Conservation (phyloP, 257 asterid species). For the Nicotiana undulata region DNA sequence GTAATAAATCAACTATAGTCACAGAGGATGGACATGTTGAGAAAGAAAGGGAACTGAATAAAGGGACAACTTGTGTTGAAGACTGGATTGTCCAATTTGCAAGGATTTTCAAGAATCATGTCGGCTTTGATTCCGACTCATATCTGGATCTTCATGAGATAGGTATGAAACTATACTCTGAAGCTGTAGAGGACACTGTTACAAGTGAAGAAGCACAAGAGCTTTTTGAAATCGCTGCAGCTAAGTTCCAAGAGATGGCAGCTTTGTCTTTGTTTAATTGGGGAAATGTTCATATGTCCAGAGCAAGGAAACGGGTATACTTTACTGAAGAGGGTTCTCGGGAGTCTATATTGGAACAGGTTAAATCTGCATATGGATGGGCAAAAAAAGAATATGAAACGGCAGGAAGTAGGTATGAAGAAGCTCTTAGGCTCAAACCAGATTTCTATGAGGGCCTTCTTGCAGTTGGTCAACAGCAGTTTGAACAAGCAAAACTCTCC, state of each 20-base stretch:
- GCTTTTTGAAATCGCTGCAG: constrained; percentile 71
- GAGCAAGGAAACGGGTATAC: constrained; percentile 64
- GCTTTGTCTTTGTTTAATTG: constrained; percentile 89
- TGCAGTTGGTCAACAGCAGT: constrained; percentile 86
- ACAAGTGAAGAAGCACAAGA: constrained; percentile 74
- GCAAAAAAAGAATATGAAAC: constrained; percentile 57
- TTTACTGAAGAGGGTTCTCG: constrained; percentile 45
- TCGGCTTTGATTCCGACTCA: constrained; percentile 77
- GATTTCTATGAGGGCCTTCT: constrained; percentile 91
- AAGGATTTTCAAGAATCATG: constrained; percentile 70
- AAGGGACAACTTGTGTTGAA: constrained; percentile 41
- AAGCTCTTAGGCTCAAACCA: constrained; percentile 70
- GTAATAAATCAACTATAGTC: constrained; percentile 26
- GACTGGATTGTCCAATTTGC: constrained; percentile 88
- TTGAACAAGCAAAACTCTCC: constrained; percentile 80
- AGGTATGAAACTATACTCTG: constrained; percentile 77
- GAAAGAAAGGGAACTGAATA: constrained; percentile 16
- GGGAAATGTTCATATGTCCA: constrained; percentile 87
- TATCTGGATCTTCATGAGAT: constrained; percentile 82
- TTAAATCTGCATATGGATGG: constrained; percentile 65
- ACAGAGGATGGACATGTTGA: constrained; percentile 27
- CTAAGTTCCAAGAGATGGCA: constrained; percentile 76
- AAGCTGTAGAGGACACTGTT: constrained; percentile 82
- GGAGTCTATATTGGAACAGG: constrained; percentile 42
- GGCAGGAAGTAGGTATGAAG: constrained; percentile 70